phyloP scores from a whole-genome alignment of 2,329 filamentous ascomycete species.

The Neonectria coccinea region DNA sequence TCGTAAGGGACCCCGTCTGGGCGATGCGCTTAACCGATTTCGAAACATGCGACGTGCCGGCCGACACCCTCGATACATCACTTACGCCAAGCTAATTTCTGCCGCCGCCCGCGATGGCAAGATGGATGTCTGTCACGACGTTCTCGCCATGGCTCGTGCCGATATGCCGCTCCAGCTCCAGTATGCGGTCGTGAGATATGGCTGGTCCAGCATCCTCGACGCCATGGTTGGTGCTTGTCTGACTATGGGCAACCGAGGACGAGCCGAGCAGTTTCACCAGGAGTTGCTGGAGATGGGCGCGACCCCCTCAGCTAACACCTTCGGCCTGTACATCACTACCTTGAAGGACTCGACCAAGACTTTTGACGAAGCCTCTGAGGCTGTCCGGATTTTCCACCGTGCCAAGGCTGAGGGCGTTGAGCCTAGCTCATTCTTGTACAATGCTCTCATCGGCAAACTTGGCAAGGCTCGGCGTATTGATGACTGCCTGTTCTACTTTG shows the following conservation, averaged over 20 bases:
- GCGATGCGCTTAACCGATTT: conserved; percentile 85
- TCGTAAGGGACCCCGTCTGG: conserved; percentile 77
- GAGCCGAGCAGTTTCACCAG: conserved; percentile 89
- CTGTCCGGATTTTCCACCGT: conserved; percentile 96
- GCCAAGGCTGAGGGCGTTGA: conserved; percentile 94
- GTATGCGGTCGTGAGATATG: conserved; percentile 89
- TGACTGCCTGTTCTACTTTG: conserved; percentile 97
- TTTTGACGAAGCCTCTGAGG: conserved; percentile 96
- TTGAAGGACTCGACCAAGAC: conserved; percentile 97
- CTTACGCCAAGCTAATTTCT: conserved; percentile 94
- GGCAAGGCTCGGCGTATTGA: conserved; percentile 98
- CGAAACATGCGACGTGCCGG: conserved; percentile 93
- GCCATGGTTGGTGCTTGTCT: conserved; percentile 96
- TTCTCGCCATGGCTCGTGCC: conserved; percentile 87
- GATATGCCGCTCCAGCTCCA: conserved; percentile 89
- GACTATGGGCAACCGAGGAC: conserved; percentile 80
- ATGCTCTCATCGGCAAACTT: conserved; percentile 96
- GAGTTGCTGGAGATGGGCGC: conserved; percentile 91
- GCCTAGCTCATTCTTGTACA: conserved; percentile 97
- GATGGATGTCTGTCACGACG: conserved; percentile 84
- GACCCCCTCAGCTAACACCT: conserved; percentile 95
- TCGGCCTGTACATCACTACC: conserved; percentile 98
- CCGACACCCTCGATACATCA: conserved; percentile 93
- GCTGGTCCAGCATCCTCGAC: conserved; percentile 96
- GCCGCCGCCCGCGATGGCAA: conserved; percentile 88